Evolutionary conservation across 129 eudicot species (phyloP), one percentile per base, ranked within the genome.

Genomic region (Pseudognaphalium luteoalbum): DNA sequence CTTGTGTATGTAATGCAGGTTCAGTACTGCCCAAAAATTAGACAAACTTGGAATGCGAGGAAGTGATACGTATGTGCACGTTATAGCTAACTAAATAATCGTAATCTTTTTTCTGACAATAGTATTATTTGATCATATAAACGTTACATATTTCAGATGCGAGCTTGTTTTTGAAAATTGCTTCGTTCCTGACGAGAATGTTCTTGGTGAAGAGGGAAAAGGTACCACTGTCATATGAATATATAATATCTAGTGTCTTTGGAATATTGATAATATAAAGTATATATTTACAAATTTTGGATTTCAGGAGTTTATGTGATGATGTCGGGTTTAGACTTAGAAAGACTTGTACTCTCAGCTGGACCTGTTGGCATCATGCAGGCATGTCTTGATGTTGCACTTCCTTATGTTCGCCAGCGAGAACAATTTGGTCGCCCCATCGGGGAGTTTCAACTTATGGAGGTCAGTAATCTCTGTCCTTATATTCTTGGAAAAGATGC

Each of bases 11-110:
- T 57, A 57, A 34, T 88, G 82, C 96, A 95, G 99, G 79, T 95
- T 95, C 84, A 86, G 94, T 68, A 95, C 99, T 14, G 99, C 99
- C 35, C 97, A 95, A 84, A 95, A 95, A 78, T 79, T 95, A 61
- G 99, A 95, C 88, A 95, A 95, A 84, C 89, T 95, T 52, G 99
- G 99, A 67, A 95, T 95, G 99, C 91, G 99, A 73, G 99, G 99
- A 83, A 95, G 99, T 85, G 96, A 91, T 65, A 95, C 97, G 99
- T 91, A 91, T 73, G 90, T 83, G 59, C n/a, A 22, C 70, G 29
- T 57, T 54, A 35, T 16, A 54, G 5, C 59, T 68, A 54, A 42
- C 51, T 47, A 71, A 64, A 62, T 73, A 51, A 19, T 42, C 52
- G 9, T 57, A 51, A 15, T 71, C 28, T 37, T 72, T n/a, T 19